A percentile compares a stretch with the other conserved stretches of the same genome.
phyloP scores from a whole-genome alignment of 306 rosid genomes.

The Alnus rubra region DNA sequence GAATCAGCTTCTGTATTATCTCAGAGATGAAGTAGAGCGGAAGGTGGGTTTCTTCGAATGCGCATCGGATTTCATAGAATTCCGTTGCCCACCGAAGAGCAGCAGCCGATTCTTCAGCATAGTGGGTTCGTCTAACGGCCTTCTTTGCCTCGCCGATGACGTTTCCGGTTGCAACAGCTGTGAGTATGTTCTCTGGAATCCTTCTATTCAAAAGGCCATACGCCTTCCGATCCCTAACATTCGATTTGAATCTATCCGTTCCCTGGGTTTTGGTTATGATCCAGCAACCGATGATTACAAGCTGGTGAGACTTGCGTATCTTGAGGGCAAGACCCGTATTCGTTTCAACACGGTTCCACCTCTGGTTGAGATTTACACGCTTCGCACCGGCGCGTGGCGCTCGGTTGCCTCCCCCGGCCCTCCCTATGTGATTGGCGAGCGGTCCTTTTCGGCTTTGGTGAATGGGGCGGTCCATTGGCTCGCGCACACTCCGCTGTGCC shows the following conservation, averaged over 20 bases:
- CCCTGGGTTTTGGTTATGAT: not conserved
- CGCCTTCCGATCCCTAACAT: not conserved
- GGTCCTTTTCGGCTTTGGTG: not conserved
- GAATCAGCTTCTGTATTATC: not conserved
- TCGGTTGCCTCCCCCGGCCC: not conserved
- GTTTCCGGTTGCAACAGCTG: not conserved
- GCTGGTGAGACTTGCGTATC: not conserved
- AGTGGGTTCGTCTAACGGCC: not conserved
- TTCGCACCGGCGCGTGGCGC: not conserved
- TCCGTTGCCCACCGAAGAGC: not conserved
- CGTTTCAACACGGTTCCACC: not conserved
- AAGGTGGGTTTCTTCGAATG: not conserved
- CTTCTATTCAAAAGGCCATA: not conserved
- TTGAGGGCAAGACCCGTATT: not conserved
- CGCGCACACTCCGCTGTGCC: not conserved
- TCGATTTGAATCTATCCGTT: not conserved
- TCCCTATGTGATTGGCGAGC: not conserved
- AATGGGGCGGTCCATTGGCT: not conserved
- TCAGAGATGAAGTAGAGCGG: not conserved
- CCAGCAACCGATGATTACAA: not conserved
- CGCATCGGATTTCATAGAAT: not conserved
- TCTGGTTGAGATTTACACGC: constrained; percentile 3
- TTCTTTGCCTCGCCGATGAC: not conserved
- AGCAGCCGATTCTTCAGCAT: not conserved
- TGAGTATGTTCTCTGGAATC: not conserved